Conservation (phyloP, 1,284 basidiomycete species). For the Ustilago trichophora region DNA sequence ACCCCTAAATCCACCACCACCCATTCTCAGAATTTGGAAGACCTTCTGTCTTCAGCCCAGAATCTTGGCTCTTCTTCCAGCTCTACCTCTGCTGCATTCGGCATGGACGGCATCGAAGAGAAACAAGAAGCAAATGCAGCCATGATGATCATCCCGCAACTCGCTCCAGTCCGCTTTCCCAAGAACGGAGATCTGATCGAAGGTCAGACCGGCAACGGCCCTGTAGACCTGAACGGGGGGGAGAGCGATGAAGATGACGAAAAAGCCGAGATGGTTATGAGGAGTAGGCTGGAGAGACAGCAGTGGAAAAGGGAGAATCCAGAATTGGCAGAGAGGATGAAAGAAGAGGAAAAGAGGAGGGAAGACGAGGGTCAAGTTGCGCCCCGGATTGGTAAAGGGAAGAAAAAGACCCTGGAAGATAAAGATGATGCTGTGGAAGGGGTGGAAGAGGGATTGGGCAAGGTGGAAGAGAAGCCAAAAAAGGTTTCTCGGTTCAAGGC, state of each 20-base stretch:
- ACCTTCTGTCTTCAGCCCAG: slow-evolving; percentile 35
- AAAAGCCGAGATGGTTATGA: slow-evolving; percentile 50
- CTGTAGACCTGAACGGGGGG: slow-evolving; percentile 46
- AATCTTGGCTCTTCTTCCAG: slow-evolving; percentile 22
- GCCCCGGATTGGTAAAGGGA: not conserved
- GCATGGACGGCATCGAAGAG: slow-evolving; percentile 22
- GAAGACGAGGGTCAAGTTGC: not conserved
- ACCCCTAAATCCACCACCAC: not conserved
- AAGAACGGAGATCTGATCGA: slow-evolving; percentile 42
- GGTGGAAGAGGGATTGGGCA: too few relatives aligned
- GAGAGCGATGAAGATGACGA: slow-evolving; percentile 57
- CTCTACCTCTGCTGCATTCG: slow-evolving; percentile 7
- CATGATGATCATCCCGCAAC: slow-evolving; percentile 53
- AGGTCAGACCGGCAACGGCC: slow-evolving; percentile 16
- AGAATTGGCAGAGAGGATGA: slow-evolving; percentile 16
- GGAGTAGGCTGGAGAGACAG: slow-evolving; percentile 41
- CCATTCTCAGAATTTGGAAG: slow-evolving; percentile 18
- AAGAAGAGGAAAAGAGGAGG: slow-evolving; percentile 7
- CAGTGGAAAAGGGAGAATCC: slow-evolving; percentile 38
- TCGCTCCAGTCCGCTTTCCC: slow-evolving; percentile 44
- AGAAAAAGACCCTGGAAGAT: not conserved
- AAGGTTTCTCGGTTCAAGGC: slow-evolving; percentile 48
- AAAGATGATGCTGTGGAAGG: too few relatives aligned
- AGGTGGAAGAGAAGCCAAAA: slow-evolving; percentile 16
- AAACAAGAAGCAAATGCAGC: slow-evolving; percentile 10